Conservation (phyloP, 768 basidiomycete genomes). For the Chalciporus chontae region DNA sequence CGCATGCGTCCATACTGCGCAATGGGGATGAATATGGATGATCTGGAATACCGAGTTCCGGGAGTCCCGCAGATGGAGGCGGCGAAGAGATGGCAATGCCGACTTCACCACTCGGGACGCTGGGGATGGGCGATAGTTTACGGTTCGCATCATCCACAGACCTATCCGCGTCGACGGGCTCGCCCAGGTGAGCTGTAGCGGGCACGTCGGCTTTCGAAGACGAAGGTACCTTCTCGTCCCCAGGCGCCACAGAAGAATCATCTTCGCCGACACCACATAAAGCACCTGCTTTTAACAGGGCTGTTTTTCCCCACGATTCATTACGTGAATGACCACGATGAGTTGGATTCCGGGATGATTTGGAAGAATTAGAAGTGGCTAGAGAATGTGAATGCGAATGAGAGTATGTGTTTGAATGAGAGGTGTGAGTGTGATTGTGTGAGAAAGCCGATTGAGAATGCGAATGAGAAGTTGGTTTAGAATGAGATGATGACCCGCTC, state of each 20-base stretch:
- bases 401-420: slow-evolving; percentile 26
- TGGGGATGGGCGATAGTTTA: slow-evolving; percentile 31
- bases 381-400: slow-evolving; percentile 40
- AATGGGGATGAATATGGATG: slow-evolving; percentile 34
- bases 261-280: slow-evolving; percentile 25
- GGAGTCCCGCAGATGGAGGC: slow-evolving; percentile 15
- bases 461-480: slow-evolving; percentile 29
- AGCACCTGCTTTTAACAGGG: slow-evolving; percentile 34
- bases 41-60: slow-evolving; percentile 22
- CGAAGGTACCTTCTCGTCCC: slow-evolving; percentile 22
- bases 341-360: slow-evolving; percentile 22
- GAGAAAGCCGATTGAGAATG: slow-evolving; percentile 22
- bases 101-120: slow-evolving; percentile 26
- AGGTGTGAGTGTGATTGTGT: slow-evolving; percentile 18
- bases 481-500: slow-evolving; percentile 15
- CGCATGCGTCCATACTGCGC: not conserved
- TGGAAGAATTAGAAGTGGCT: slow-evolving; percentile 31
- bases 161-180: not conserved
- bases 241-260: slow-evolving; percentile 23
- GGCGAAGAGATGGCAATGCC: slow-evolving; percentile 46
- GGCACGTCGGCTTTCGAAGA: slow-evolving; percentile 23
- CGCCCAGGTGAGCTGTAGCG: slow-evolving; percentile 11
- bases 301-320: slow-evolving; percentile 38
- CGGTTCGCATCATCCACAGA: not conserved
- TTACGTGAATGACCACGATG: slow-evolving; percentile 32